Base-by-base conservation (phyloP, 2,329 filamentous ascomycete species). In the Nothophaeocryptopus gaeumannii region DNA sequence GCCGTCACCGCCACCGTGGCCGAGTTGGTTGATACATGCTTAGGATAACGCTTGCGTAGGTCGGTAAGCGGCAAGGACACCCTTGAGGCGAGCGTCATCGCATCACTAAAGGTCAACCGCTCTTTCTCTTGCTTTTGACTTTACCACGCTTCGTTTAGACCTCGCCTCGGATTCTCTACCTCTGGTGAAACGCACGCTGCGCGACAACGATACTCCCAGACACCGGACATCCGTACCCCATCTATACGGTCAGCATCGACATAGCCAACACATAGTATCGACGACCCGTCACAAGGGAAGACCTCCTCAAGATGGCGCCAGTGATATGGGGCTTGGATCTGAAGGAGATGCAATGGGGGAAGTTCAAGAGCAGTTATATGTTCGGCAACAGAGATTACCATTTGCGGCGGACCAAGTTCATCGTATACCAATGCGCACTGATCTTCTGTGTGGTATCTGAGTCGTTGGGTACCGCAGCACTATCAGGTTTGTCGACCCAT, bases 371-470 rank as follows among this genome's bases (percentile, higher is more conserved):
- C 53, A 73, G 70, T n/a, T 75, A 81, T 62, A 82, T 82, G 79
- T 82, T 77, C 56, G 74, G 67, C 30, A 68, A 70, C 10, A 26
- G 20, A 26, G 58, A 60, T 15, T 81, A 79, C 58, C 78, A 82
- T 62, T 65, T 80, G 2, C 76, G 79, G 37, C 71, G 76, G 14
- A 78, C 76, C 8, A 82, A 80, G 58, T 81, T 83, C 71, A 74
- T 80, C 53, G 73, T 82, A 48, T 83, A 83, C 60, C 80, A 82
- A 62, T 68, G 75, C 48, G 79, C 79, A 53, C 78, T 82, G 77
- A 79, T 82, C 42, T 70, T 76, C 53, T 79, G 76, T 55, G 77
- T 81, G 11, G 72, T 78, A 20, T 80, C 77, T 2, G 79, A 82
- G 59, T 78, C 77, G 2, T 66, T 82, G 4, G 79, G 78, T 3